Evolutionary conservation across 139 green algal species (phyloP), one percentile per base, ranked within the genome.

Genomic region (Bryopsis sp.): DNA sequence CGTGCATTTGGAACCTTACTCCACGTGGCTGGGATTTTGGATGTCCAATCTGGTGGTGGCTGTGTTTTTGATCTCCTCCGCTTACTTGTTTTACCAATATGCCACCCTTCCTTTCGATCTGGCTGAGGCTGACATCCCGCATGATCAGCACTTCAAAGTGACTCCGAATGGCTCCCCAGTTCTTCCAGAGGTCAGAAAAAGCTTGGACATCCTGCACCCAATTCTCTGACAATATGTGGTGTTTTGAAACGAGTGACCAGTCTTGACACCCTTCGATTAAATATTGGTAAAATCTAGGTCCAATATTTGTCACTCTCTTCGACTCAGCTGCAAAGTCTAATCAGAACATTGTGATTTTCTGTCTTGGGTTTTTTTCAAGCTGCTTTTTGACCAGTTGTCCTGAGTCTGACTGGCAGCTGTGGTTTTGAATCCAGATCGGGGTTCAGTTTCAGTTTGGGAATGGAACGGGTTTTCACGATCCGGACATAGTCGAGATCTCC

Each of bases 121-220:
- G 43, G 15, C 19, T 11, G 43, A 54, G 43, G 43, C 43, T 11
- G 43, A 54, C 15, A 19, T 54, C 15, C 43, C 43, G 15, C 43
- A 54, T 19, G 19, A 54, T 19, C 15, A 54, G 43, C 15, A 54
- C 43, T 54, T 54, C 19, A 26, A 26, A 19, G 43, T 54, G 43
- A 54, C 11, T 11, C 43, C 43, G 43, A 54, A 19, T 19, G 19
- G 15, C 11, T 26, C 15, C 43, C 43, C 43, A 54, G 15, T 19
- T 54, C 15, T 54, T 11, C 43, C 43, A 54, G 43, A 54, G 43
- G 43, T 54, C n/a, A n/a, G n/a, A n/a, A n/a, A n/a, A n/a, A n/a
- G n/a, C n/a, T n/a, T n/a, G n/a, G n/a, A n/a, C n/a, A n/a, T n/a
- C n/a, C n/a, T n/a, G n/a, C n/a, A n/a, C n/a, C n/a, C n/a, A n/a